Evolutionary conservation across 202 grass and related monocot genomes (phyloP), one percentile per base, ranked within the genome.

Genomic region (Tripidium arundinaceum): DNA sequence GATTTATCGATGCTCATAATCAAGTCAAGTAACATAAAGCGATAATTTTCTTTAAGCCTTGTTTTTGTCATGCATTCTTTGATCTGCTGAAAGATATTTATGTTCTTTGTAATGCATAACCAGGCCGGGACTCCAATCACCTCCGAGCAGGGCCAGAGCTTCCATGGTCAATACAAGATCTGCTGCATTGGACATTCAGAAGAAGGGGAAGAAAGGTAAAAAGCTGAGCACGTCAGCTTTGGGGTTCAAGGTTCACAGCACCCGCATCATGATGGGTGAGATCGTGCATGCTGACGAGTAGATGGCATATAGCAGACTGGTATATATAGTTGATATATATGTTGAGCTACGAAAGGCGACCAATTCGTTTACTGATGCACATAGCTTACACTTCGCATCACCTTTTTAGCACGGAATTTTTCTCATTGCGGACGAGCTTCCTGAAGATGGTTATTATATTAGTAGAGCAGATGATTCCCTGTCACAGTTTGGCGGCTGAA

Each of bases 261-360:
- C 79, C 81, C 82, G 90, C 19, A 88, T 98, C 74, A 95, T 95
- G 96, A 95, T 89, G 96, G 92, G 92, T 31, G 96, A 93, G 79
- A 91, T 99, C 70, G 89, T 28, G 43, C 15, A 0, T 21, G 65
- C 36, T 9, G 15, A 80, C 8, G 65, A 68, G 24, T 69, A 69
- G 47, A 41, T 8, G 37, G 16, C 5, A 2, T 9, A 11, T 34
- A 68, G 8, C 0, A 16, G 46, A 39, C 31, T 65, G 8, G n/a
- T 68, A 24, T 68, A 55, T 39, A 67, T 26, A 27, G 57, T 26
- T 60, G 24, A 26, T 1, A 13, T 76, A 33, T 42, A 36, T 22
- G 18, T 65, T 36, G 29, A 70, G 68, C 5, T 43, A 72, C 43
- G 1, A 76, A 66, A 11, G 12, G 62, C 29, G 29, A 52, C 19